Base-by-base conservation (phyloP, 2,329 filamentous ascomycete species). In the Hymenoscyphus linearis region DNA sequence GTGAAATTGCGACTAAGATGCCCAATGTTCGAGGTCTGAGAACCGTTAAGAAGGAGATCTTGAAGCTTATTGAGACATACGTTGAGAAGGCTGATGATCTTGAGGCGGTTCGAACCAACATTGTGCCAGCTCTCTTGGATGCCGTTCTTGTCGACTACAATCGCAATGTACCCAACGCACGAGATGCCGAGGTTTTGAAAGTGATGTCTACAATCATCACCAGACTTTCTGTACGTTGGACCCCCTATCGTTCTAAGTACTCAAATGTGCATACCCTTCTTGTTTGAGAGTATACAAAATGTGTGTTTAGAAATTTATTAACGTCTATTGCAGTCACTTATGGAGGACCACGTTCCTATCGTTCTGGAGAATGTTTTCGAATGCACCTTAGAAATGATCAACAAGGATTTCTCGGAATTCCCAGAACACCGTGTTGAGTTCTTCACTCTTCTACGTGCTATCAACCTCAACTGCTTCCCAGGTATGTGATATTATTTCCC, bases 361-460 rank as follows among this genome's bases (percentile, higher is more conserved):
- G 98, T 99, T 72, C 96, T 99, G 90, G 93, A 98, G 76, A 96
- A 93, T 68, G 91, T 99, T 27, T 99, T 99, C 71, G 93, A 98
- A 76, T 98, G 93, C 80, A 99, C 95, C 2, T 81, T 99, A 60
- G 92, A 96, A 71, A 99, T 99, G 95, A 99, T 99, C 79, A 99
- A 98, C 85, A 99, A 99, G 79, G 95, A 99, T 76, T 99, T 99
- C 77, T 97, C 96, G 54, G 95, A 99, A 74, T 99, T 96, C 75
- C 95, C 95, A 0, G 95, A 99, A 75, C 95, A 99, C 74, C 89
- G 96, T 61, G 95, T 99, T n/a, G 93, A 98, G 76, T 99, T 99
- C 77, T 99, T 99, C 84, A 97, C 96, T 76, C 85, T 99, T 26
- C 83, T 99, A 40, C 85, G 96, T 68, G 91, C 93, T 14, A 98